Conservation (phyloP, 352 stramenopile species). For the Porosira glacialis region DNA sequence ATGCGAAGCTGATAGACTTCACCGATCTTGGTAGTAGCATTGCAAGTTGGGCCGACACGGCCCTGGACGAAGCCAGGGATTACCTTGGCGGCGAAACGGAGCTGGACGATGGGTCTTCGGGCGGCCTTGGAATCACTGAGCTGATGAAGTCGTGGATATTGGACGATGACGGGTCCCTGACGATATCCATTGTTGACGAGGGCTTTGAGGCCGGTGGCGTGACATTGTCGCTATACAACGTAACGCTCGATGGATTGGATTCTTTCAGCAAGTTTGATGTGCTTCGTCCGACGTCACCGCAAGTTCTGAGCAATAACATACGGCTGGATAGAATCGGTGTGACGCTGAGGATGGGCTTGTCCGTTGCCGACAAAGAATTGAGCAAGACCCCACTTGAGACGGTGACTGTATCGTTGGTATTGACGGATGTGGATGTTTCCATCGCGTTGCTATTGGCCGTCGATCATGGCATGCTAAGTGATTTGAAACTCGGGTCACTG, state of each 20-base stretch:
- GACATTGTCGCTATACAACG: slow-evolving; percentile 47
- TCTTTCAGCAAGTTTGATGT: slow-evolving; percentile 68
- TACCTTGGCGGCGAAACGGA: slow-evolving; percentile 33
- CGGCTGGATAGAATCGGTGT: slow-evolving; percentile 55
- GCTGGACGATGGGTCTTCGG: too few relatives aligned
- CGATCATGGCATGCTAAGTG: slow-evolving; percentile 56
- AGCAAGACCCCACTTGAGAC: slow-evolving; percentile 35
- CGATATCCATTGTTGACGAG: slow-evolving; percentile 47
- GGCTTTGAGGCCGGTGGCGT: slow-evolving; percentile 50
- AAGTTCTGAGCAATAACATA: slow-evolving; percentile 62
- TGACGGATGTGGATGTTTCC: slow-evolving; percentile 61
- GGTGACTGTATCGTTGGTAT: slow-evolving; percentile 55
- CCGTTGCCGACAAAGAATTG: slow-evolving; percentile 22
- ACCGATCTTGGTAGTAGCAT: slow-evolving; percentile 47
- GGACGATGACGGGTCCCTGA: slow-evolving; percentile 58
- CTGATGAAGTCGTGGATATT: slow-evolving; percentile 58
- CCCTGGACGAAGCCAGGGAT: slow-evolving; percentile 34
- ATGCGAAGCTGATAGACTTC: slow-evolving; percentile 51
- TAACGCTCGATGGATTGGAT: slow-evolving; percentile 67
- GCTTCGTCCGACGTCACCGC: slow-evolving; percentile 44
- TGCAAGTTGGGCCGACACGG: slow-evolving; percentile 49
- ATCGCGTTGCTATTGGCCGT: slow-evolving; percentile 52
- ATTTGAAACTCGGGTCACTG: slow-evolving; percentile 59
- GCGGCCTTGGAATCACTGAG: slow-evolving; percentile 58
- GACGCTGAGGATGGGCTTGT: slow-evolving; percentile 53